These are phyloP conservation scores for Centrapalus pauciflorus DNA, from an alignment of 129 eudicot genomes.

Conservation along the genomic window DNA sequence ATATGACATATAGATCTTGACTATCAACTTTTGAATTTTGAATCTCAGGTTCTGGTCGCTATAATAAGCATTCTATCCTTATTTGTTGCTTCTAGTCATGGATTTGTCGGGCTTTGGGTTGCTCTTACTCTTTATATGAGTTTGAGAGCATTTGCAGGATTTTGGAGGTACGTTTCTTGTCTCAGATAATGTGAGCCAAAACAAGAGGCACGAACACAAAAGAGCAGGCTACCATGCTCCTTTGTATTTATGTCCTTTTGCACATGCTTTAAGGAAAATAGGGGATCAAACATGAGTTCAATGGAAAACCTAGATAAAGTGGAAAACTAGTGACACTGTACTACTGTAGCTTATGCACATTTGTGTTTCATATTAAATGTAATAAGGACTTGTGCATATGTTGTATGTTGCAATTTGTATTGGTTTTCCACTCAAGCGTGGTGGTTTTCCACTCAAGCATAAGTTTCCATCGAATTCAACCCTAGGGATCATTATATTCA, in stretches of 20 bases:
- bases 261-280: no score
- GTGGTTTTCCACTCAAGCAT: no score
- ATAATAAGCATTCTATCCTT: constrained; percentile 49
- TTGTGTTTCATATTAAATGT: no score
- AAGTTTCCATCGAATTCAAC: no score
- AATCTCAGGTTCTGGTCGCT: constrained; percentile 62
- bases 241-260: not conserved
- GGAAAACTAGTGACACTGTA: no score
- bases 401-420: no score
- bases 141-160: constrained; percentile 73
- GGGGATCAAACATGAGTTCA: no score
- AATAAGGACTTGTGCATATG: no score
- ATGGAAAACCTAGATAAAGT: no score
- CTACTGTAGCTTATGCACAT: no score
- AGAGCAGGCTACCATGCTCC: not conserved
- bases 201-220: not conserved
- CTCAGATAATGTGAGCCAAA: not conserved
- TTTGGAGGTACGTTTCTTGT: constrained; percentile 61
- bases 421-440: no score
- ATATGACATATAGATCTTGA: not conserved
- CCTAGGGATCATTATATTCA: no score
- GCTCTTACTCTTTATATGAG: constrained; percentile 79
- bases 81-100: constrained; percentile 46
- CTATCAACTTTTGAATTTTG: not conserved
- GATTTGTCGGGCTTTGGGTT: constrained; percentile 73